Base-by-base conservation (phyloP, 2,329 filamentous ascomycete genomes). In the Trichoderma breve region DNA sequence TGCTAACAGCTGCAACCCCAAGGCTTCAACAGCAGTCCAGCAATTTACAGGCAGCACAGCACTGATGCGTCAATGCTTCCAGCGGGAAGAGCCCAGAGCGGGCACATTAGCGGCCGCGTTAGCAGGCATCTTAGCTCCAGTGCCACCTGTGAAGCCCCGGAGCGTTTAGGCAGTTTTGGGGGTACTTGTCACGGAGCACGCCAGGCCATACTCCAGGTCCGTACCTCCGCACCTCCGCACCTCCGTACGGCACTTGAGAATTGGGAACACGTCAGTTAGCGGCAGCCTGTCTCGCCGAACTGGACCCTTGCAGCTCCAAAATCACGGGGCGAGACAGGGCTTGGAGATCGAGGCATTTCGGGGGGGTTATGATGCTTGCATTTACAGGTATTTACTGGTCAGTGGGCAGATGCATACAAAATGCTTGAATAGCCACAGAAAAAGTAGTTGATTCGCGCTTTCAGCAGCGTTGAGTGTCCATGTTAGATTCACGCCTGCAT, bases 251-350 rank as follows among this genome's bases (percentile, higher is more conserved):
- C 55, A 51, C 66, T 47, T 34, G 36, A 51, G 58, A 53, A 34
- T 47, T 34, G 36, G 61, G 58, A 53, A 58, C 64, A 72, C 71
- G 71, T 72, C 71, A 72, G 71, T 63, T 63, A 32, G 39, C 71
- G 64, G 71, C 43, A 72, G 71, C 71, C 71, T 72, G 71, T 58
- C 71, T 68, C 61, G 62, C 61, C 61, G 61, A 65, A 66, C 21
- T 34, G 30, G 51, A 34, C 21, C 32, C 51, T 68, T n/a, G 26
- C 18, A 26, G 15, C 12, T 64, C 55, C 26, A 32, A 60, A 60
- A 60, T 34, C 11, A 34, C 47, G 47, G 47, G 39, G 7, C 7
- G 6, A 24, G 21, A 24, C n/a, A 53, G 11, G n/a, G 47, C 1
- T 24, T n/a, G n/a, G 47, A 12, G n/a, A 53, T 53, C n/a, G 47